Conservation (phyloP, 2,329 filamentous ascomycete species). For the Alternaria ethzedia region DNA sequence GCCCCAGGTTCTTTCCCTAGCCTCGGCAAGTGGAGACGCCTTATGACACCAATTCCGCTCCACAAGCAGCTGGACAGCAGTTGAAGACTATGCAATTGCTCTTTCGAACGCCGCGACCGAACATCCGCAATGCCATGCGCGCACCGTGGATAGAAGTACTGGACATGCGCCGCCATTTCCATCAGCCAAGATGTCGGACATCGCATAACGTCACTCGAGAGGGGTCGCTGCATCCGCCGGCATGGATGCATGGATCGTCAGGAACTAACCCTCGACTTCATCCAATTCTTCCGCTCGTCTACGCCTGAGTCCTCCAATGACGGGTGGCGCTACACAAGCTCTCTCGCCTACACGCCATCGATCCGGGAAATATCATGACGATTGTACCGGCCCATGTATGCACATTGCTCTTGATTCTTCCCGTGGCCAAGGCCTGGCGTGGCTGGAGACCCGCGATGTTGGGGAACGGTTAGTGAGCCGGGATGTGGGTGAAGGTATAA, state of each 20-base stretch:
- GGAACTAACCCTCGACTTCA: slow-evolving; percentile 11
- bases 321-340: slow-evolving; percentile 3
- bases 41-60: background rate
- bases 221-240: slow-evolving; percentile 13
- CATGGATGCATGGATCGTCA: slow-evolving; percentile 26
- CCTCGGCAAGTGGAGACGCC: slow-evolving; percentile 11
- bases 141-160: background rate
- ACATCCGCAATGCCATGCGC: background rate
- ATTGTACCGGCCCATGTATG: slow-evolving; percentile 6
- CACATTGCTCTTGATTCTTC: slow-evolving; percentile 10
- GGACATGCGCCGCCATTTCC: background rate
- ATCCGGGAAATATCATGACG: slow-evolving; percentile 14
- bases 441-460: slow-evolving; percentile 3
- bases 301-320: slow-evolving; percentile 33
- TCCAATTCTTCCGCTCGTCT: slow-evolving; percentile 27
- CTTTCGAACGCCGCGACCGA: background rate
- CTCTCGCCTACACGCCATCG: slow-evolving; percentile 1
- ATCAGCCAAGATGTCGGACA: background rate
- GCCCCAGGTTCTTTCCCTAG: slow-evolving; percentile 6
- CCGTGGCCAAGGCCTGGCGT: slow-evolving; percentile 14
- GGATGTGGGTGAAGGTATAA: slow-evolving; percentile 6
- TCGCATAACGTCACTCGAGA: slow-evolving; percentile 10
- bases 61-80: background rate
- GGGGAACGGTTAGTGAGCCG: background rate
- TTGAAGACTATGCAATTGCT: background rate